Evolutionary conservation across 2,329 filamentous ascomycete genomes (phyloP), one percentile per base, ranked within the genome.

Genomic region (Dothiorella sarmentorum): DNA sequence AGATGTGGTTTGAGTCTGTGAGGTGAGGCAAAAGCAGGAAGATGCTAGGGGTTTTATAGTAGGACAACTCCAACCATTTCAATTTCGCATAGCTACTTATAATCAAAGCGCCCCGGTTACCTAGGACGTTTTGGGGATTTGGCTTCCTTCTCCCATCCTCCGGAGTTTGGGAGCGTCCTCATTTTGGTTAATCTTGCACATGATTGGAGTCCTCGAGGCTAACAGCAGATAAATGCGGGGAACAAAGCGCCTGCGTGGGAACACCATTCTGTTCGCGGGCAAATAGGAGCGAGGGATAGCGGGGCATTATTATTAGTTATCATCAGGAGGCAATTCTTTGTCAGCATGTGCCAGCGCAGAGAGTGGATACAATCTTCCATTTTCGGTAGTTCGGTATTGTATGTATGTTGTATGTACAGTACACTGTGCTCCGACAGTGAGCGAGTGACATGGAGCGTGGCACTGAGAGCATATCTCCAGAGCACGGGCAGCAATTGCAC

Each of bases 201-300:
- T 24, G 49, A 17, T 40, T 38, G 49, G 49, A 52, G 44, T 17
- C 15, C 15, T 35, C 22, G 35, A 40, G 49, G 49, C 49, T 37
- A 37, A 10, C 17, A 24, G 27, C 45, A 49, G 31, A 26, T 33
- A 40, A 53, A 53, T 53, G 49, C 49, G 49, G 49, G 49, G 49
- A 40, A 53, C 49, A 38, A 15, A 15, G 22, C 33, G 49, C 26
- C 22, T 38, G 24, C n/a, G 18, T 20, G 33, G 49, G 35, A 40
- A 53, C 22, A 17, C 24, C 33, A 27, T 9, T 7, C 7, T n/a
- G n/a, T n/a, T 15, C 35, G 15, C n/a, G n/a, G 29, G 10, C 35
- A 40, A 20, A 20, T 15, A 13, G 17, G 35, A 20, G 10, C 22
- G 24, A 15, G 5, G 17, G 15, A 27, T 20, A 7, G n/a, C 35